phyloP scores from a whole-genome alignment of 2,329 filamentous ascomycete genomes.

The Lasiodiplodia citricola region DNA sequence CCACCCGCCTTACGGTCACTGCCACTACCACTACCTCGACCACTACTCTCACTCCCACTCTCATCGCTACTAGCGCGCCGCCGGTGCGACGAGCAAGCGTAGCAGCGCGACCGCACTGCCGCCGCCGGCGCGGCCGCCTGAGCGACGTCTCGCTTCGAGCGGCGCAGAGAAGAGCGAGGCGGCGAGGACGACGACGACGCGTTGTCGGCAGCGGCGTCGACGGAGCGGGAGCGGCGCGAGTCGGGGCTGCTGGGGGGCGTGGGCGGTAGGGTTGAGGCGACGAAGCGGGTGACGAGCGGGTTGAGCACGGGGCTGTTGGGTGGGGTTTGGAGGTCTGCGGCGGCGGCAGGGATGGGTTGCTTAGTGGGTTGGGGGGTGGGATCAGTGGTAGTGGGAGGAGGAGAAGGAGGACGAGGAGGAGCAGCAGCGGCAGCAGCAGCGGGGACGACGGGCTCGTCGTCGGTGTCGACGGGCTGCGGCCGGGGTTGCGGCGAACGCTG shows the following conservation, averaged over 20 bases:
- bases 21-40: neutral
- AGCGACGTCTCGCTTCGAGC: neutral
- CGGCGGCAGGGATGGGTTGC: neutral
- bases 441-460: neutral
- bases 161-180: neutral
- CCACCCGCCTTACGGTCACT: too few species aligned
- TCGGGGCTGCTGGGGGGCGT: conserved; percentile 13
- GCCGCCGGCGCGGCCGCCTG: neutral
- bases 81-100: neutral
- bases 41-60: too few species aligned
- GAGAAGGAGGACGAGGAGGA: neutral
- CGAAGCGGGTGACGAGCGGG: neutral
- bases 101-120: neutral
- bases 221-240: conserved; percentile 5
- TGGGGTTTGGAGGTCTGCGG: neutral
- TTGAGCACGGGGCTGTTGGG: conserved; percentile 2
- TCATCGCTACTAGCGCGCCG: neutral
- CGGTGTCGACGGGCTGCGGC: neutral
- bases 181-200: neutral
- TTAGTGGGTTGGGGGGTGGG: neutral
- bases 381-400: neutral
- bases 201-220: too few species aligned
- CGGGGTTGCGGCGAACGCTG: neutral
- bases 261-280: neutral
- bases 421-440: too few species aligned